phyloP scores from a whole-genome alignment of 129 eudicot genomes.

The Tagetes erecta region DNA sequence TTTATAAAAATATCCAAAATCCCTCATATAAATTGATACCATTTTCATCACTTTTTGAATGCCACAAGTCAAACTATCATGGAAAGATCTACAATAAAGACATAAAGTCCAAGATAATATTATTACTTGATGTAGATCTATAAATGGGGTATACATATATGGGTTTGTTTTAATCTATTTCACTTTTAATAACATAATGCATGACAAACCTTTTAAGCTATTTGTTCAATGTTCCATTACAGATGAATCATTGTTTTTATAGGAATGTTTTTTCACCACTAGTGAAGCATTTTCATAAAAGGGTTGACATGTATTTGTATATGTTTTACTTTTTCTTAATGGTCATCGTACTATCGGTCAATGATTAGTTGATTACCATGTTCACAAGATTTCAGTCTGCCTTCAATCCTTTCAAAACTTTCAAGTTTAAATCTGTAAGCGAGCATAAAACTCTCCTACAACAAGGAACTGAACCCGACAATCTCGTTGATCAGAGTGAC shows the following conservation, averaged over 20 bases:
- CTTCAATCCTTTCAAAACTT: neutral
- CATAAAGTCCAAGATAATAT: slow-evolving; percentile 36
- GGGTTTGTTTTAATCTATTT: neutral
- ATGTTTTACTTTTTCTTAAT: neutral
- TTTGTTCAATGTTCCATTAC: slow-evolving; percentile 1
- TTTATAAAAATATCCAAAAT: slow-evolving; percentile 18
- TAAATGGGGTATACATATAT: slow-evolving; percentile 12
- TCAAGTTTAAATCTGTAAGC: neutral
- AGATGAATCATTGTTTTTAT: neutral
- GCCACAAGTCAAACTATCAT: slow-evolving; percentile 34
- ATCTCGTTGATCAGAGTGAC: neutral
- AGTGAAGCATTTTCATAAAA: neutral
- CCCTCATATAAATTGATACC: slow-evolving; percentile 17
- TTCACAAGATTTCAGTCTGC: neutral
- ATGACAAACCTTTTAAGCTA: neutral
- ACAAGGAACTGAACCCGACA: neutral
- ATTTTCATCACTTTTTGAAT: slow-evolving; percentile 26
- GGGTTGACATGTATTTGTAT: neutral
- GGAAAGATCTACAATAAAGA: slow-evolving; percentile 7
- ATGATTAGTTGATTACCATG: neutral
- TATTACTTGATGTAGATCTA: slow-evolving; percentile 23
- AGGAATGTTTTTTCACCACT: neutral
- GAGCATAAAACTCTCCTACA: neutral
- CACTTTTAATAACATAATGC: neutral
- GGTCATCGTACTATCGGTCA: neutral